phyloP scores from a whole-genome alignment of 176 grass and related monocot species.

The Hsuehochloa calcarea region DNA sequence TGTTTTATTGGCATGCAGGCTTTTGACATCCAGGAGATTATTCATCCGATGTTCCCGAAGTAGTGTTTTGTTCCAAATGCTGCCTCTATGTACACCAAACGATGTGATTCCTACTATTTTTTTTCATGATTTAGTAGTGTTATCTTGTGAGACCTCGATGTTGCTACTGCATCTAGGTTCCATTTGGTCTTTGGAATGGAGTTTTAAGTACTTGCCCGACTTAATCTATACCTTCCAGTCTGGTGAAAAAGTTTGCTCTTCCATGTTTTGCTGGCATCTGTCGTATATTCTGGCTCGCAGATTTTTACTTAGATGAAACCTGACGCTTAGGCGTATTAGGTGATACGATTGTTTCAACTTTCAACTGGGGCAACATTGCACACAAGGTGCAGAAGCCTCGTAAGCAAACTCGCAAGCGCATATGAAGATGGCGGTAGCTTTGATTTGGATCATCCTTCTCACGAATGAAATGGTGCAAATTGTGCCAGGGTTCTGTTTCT shows the following conservation, averaged over 20 bases:
- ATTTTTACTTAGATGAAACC: not conserved
- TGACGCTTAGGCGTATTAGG: not conserved
- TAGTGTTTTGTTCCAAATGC: constrained; percentile 6
- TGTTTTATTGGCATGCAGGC: constrained; percentile 11
- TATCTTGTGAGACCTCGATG: constrained; percentile 34
- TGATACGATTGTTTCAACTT: too few relatives aligned
- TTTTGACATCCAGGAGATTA: not conserved
- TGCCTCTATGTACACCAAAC: constrained; percentile 29
- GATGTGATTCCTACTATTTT: constrained; percentile 22
- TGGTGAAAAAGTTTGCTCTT: not conserved
- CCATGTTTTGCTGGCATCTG: not conserved
- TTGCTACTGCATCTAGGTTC: constrained; percentile 4
- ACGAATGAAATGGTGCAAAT: not conserved
- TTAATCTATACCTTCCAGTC: not conserved
- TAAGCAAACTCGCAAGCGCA: not conserved
- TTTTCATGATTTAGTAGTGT: constrained; percentile 38
- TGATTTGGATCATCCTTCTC: not conserved
- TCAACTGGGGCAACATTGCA: not conserved
- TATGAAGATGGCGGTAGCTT: not conserved
- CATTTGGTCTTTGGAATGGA: constrained; percentile 22
- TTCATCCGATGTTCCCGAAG: constrained; percentile 13
- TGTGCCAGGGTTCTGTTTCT: not conserved
- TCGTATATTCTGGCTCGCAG: not conserved
- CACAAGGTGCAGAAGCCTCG: not conserved
- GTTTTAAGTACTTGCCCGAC: not conserved